phyloP scores from a whole-genome alignment of 192 early-diverging fungal genomes.

The Irineochytrium annulatum region DNA sequence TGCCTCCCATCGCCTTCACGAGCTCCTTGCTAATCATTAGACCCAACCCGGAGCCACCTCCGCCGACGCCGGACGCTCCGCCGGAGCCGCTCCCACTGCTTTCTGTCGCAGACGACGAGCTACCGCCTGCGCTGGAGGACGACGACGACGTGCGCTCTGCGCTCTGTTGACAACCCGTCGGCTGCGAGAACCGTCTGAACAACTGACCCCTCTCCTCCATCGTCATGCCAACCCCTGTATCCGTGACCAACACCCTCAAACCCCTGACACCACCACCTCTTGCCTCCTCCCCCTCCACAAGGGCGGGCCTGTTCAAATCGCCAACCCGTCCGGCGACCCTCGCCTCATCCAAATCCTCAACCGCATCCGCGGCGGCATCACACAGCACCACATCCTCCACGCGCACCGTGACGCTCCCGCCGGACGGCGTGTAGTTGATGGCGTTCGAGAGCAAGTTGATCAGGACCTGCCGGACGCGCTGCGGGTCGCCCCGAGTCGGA shows the following conservation, averaged over 20 bases:
- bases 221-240: slow-evolving; percentile 30
- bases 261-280: too few relatives aligned
- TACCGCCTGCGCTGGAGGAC: neutral
- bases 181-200: slow-evolving; percentile 28
- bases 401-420: too few relatives aligned
- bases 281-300: too few relatives aligned
- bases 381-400: too few relatives aligned
- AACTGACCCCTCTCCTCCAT: slow-evolving; percentile 14
- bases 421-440: slow-evolving; percentile 21
- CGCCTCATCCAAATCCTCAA: too few relatives aligned
- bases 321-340: too few relatives aligned
- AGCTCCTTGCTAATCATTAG: slow-evolving; percentile 36
- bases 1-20: slow-evolving; percentile 28
- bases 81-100: neutral
- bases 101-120: neutral
- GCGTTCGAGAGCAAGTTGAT: slow-evolving; percentile 27
- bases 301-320: too few relatives aligned
- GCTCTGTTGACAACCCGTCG: too few relatives aligned
- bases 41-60: slow-evolving; percentile 41
- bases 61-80: slow-evolving; percentile 10
- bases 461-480: slow-evolving; percentile 17
- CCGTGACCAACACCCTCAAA: slow-evolving; percentile 13
- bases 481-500: slow-evolving; percentile 18
- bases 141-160: neutral
- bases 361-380: too few relatives aligned